These are phyloP conservation scores for Rostrohypoxylon terebratum DNA, from an alignment of 495 filamentous ascomycete genomes.

Conservation along the genomic window DNA sequence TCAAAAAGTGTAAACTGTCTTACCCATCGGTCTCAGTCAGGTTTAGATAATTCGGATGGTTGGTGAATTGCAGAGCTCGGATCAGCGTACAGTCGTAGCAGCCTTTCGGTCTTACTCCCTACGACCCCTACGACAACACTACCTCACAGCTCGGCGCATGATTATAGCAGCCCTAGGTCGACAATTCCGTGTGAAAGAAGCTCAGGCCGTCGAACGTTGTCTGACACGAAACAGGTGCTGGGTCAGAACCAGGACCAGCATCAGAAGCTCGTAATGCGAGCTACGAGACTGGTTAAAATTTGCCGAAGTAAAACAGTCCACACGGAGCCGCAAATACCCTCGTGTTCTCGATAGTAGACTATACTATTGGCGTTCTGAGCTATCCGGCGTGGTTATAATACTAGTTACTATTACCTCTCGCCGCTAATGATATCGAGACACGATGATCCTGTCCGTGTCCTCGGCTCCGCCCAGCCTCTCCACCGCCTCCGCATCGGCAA, in stretches of 20 bases:
- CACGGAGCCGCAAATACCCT: conserved; percentile 41
- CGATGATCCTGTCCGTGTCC: conserved; percentile 40
- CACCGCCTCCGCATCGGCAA: conserved; percentile 42
- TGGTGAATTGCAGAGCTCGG: conserved; percentile 20
- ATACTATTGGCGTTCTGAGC: conserved; percentile 21
- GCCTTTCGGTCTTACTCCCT: conserved; percentile 4
- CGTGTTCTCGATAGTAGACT: conserved; percentile 23
- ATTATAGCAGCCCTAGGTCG: conserved; percentile 5
- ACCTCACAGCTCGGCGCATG: background rate
- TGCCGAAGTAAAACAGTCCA: conserved; percentile 28
- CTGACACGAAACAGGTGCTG: conserved; percentile 30
- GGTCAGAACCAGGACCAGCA: conserved; percentile 10
- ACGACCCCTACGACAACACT: background rate
- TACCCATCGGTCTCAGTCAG: background rate
- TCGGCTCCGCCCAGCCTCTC: conserved; percentile 41
- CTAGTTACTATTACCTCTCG: conserved; percentile 23
- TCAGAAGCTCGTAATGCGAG: conserved; percentile 14
- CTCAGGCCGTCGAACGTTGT: conserved; percentile 6
- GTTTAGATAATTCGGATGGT: conserved; percentile 7
- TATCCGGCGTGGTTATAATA: conserved; percentile 24
- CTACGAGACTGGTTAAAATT: conserved; percentile 30
- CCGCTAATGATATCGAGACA: conserved; percentile 47
- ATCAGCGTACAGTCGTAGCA: conserved; percentile 2
- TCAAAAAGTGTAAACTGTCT: conserved; percentile 24
- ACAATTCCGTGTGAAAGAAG: background rate